Conservation (phyloP, 1,284 basidiomycete genomes). For the Fomitopsis pinicola region DNA sequence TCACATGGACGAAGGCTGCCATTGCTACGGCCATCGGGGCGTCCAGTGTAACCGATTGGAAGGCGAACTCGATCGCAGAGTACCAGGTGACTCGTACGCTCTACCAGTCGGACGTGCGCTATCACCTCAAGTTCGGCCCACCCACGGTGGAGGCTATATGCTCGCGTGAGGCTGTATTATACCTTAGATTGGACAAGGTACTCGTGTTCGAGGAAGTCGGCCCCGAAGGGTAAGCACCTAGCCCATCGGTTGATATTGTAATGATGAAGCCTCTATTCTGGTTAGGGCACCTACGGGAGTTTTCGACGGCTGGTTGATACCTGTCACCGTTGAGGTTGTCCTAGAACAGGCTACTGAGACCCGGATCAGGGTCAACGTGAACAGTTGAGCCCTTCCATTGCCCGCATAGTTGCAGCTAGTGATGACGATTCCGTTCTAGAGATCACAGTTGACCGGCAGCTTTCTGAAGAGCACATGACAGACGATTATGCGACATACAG, state of each 20-base stretch:
- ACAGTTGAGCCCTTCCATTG: constrained; percentile 15
- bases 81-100: constrained; percentile 16
- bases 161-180: constrained; percentile 27
- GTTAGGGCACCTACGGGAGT: constrained; percentile 8
- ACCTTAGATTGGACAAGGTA: constrained; percentile 26
- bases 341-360: constrained; percentile 16
- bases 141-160: constrained; percentile 28
- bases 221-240: constrained; percentile 14
- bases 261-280: background rate
- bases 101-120: constrained; percentile 11
- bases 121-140: constrained; percentile 25
- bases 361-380: constrained; percentile 20
- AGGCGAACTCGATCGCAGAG: constrained; percentile 24
- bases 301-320: constrained; percentile 26
- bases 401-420: background rate
- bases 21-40: constrained; percentile 16
- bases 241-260: background rate
- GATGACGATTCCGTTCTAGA: background rate
- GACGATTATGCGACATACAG: constrained; percentile 17
- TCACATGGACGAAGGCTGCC: constrained; percentile 28
- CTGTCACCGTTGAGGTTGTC: constrained; percentile 25
- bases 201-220: constrained; percentile 13
- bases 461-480: constrained; percentile 14
- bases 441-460: constrained; percentile 10
- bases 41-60: constrained; percentile 9